Evolutionary conservation across 1,139 yeast genomes (phyloP), one percentile per base, ranked within the genome.

Genomic region (Arxiozyma heterogenica): DNA sequence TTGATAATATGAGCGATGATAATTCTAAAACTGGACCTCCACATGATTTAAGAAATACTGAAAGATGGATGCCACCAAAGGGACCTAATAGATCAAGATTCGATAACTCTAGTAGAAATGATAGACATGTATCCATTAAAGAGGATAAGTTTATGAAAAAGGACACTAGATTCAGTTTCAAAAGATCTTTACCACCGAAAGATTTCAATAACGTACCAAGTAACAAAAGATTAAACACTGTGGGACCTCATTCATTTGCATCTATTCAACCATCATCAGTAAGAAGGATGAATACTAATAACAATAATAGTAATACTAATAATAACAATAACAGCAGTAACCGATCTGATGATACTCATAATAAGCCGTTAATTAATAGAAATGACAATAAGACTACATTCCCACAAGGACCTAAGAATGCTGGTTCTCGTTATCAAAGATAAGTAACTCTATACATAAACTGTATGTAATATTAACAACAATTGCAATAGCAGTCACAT

Each of bases 321-420:
- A 44, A 44, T 25, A 25, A 17, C 30, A 25, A 44, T 44, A 44
- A 44, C 18, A 25, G 17, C n/a, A 39, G 15, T 43, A 42, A 21
- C 20, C 43, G 51, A 49, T 30, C 22, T 11, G 45, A 43, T 21
- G 41, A 42, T n/a, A 4, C 39, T n/a, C 38, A 15, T 15, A 43
- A 17, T 17, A 43, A 42, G 12, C 2, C 46, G 9, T n/a, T 38
- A 18, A 9, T 27, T 43, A 30, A 41, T 8, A 34, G 21, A 43
- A n/a, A 51, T 41, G 48, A 50, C 25, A 49, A 42, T 30, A 51
- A 53, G 21, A 55, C 53, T n/a, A 43, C 50, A 4, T 49, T 60
- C 12, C 64, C 65, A 1, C 63, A 60, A 38, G 65, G 64, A 2
- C 64, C 64, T 9, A 60, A 57, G 44, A 57, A 54, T 21, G 38